Base-by-base conservation (phyloP, 257 asterid species). In the Eucommia ulmoides region DNA sequence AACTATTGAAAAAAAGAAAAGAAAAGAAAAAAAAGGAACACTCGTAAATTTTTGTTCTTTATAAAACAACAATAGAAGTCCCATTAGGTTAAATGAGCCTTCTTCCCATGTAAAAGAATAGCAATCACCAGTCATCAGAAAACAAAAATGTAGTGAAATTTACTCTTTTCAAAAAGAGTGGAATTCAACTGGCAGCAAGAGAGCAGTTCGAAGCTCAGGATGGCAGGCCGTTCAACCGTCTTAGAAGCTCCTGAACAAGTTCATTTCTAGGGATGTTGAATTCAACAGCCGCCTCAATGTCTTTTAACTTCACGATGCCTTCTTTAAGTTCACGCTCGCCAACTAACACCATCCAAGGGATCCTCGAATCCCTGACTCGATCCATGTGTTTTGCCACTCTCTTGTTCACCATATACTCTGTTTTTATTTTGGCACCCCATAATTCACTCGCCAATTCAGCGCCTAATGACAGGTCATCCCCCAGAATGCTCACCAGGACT, bases 321-420 rank as follows among this genome's bases (percentile, higher is more conserved):
- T 76, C 77, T 8, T 49, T 62, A 50, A 74, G 53, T 48, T 85
- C 94, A 0, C 76, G 79, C 3, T 81, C 86, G 20, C 96, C 96
- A 14, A 91, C 88, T 14, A 80, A 60, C 20, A 74, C 89, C 84
- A 81, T 91, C 67, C 71, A 91, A 4, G 98, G 98, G 61, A 91
- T 80, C 65, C 55, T 58, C 18, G 93, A 67, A 12, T 73, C 85
- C 41, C 11, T 50, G 45, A 92, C 93, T 1, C 88, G 88, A 51
- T 64, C 93, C 0, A 71, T 25, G 70, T 89, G 96, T 67, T 89
- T 86, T 56, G 1, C 46, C 64, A 71, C 49, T 66, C 83, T 78
- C 63, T 71, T 78, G 18, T 82, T 67, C 58, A 82, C 59, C 79
- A 66, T 63, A 41, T 65, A 63, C 60, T 82, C 96, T 0, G 98